Evolutionary conservation across 2,329 filamentous ascomycete genomes (phyloP), one percentile per base, ranked within the genome.

Genomic region (Claviceps monticola): DNA sequence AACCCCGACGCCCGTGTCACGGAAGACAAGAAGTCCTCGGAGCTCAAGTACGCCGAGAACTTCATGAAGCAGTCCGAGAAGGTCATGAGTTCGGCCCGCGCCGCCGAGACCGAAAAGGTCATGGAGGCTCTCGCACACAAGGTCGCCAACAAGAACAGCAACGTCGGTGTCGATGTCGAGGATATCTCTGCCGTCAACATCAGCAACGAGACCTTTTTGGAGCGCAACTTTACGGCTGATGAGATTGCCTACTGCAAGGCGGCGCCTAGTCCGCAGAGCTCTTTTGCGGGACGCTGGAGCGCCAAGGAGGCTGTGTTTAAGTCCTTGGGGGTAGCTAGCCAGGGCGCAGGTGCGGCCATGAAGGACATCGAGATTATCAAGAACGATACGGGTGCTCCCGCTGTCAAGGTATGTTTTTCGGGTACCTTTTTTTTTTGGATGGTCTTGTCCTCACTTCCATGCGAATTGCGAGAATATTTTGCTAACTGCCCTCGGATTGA

Each of bases 241-340:
- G 93, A 98, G 71, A 86, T 90, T 60, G 76, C 79, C 34, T 97
- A 98, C 74, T 98, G 94, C 74, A 76, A 77, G 57, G 81, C 84
- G 63, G 84, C 88, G 16, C 73, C 88, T 5, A 84, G 79, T 64
- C 86, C 89, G 1, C 88, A 88, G 64, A 87, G 90, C 58, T 94
- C 88, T 49, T 98, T 96, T 69, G 88, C 91, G 5, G 93, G 93
- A 48, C 83, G 89, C 59, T 98, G 93, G 93, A 91, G 85, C 62
- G 93, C 93, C 38, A 98, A 98, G 74, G 93, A 98, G 72, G 93
- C 93, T 29, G 90, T 98, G 1, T 98, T 98, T 78, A 98, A 98
- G 80, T 89, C 88, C 39, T 76, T 98, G 14, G 89, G 90, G 58
- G 90, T 97, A 13, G 72, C 78, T 60, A 85, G 90, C 69, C 83